phyloP scores from a whole-genome alignment of 2,329 filamentous ascomycete species.

The Colletotrichum sp. region DNA sequence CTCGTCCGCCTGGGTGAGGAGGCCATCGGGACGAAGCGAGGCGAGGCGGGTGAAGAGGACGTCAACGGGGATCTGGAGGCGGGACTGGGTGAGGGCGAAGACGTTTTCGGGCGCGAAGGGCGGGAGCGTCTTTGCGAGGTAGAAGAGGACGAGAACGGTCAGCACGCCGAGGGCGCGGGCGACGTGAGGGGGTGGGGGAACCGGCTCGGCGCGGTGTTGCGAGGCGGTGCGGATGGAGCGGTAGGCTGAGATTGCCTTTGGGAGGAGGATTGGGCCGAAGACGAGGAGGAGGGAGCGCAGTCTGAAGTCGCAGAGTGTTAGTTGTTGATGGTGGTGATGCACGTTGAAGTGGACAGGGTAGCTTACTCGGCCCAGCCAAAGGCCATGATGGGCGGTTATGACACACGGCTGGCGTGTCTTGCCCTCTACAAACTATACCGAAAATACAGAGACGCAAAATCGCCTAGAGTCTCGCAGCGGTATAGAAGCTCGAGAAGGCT shows the following conservation, averaged over 20 bases:
- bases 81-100: conserved; percentile 78
- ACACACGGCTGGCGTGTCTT: neutral
- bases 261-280: conserved; percentile 75
- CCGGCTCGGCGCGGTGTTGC: conserved; percentile 45
- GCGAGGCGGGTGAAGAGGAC: conserved; percentile 81
- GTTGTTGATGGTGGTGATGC: neutral
- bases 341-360: neutral
- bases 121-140: conserved; percentile 69
- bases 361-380: conserved; percentile 23
- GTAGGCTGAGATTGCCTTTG: conserved; percentile 70
- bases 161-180: conserved; percentile 67
- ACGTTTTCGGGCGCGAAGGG: conserved; percentile 78
- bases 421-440: neutral
- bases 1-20: conserved; percentile 65
- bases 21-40: conserved; percentile 51
- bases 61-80: conserved; percentile 84
- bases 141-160: conserved; percentile 47
- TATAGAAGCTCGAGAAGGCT: neutral
- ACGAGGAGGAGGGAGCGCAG: conserved; percentile 63
- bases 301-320: conserved; percentile 31
- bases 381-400: conserved; percentile 24
- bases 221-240: conserved; percentile 56
- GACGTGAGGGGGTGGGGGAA: conserved; percentile 63
- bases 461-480: neutral
- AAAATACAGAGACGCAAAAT: neutral